Percentiles rank a stretch among this genome's conserved stretches.
These are phyloP conservation scores for Populus ilicifolia DNA, from an alignment of 345 rosid genomes.

Conservation along the genomic window DNA sequence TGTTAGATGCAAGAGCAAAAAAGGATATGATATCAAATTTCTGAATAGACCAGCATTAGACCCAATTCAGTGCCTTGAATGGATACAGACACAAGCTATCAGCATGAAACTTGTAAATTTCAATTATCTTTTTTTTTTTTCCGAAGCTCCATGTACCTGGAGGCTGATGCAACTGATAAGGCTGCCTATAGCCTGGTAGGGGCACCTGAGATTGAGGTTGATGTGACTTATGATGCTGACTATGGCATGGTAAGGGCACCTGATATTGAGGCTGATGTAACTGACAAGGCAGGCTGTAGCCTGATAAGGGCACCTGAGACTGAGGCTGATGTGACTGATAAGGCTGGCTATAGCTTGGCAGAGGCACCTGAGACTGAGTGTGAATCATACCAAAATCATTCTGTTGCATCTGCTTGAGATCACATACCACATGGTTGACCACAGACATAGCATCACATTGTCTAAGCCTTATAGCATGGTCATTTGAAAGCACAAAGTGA, in stretches of 20 bases:
- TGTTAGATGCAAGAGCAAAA: too few relatives aligned
- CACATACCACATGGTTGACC: not conserved
- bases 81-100: too few relatives aligned
- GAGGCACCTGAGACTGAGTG: slow-evolving; percentile 2
- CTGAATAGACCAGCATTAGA: too few relatives aligned
- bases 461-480: slow-evolving; percentile 7
- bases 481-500: not conserved
- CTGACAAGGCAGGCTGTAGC: not conserved
- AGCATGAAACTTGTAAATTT: not conserved
- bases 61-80: too few relatives aligned
- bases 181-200: too few relatives aligned
- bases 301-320: not conserved
- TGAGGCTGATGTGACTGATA: not conserved
- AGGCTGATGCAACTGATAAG: not conserved
- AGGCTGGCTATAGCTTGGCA: not conserved
- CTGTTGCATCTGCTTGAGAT: slow-evolving; percentile 10
- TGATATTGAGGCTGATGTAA: not conserved
- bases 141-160: slow-evolving; percentile 5
- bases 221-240: slow-evolving; percentile 10
- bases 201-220: slow-evolving; percentile 7
- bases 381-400: slow-evolving; percentile 4
- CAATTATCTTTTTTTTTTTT: too few relatives aligned
- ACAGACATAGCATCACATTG: slow-evolving; percentile 3
- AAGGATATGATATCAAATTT: too few relatives aligned
- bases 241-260: not conserved